These are phyloP conservation scores for Lathyrus oleraceus DNA, from an alignment of 306 rosid species.

Conservation along the genomic window DNA sequence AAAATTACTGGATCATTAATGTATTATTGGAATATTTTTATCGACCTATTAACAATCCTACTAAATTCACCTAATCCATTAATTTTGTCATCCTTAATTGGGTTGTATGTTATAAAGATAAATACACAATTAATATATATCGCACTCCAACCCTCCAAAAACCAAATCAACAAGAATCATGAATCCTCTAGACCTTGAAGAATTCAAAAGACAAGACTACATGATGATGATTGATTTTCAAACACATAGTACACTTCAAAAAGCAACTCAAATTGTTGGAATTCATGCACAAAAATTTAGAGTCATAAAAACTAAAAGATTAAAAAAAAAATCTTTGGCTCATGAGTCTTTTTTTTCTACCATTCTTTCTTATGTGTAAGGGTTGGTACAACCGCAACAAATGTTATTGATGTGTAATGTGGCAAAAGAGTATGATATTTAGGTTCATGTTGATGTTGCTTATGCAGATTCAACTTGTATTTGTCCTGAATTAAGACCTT, in stretches of 20 bases:
- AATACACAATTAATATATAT: too few species aligned
- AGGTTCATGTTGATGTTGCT: slow-evolving; percentile 77
- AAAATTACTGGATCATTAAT: too few species aligned
- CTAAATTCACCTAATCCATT: too few species aligned
- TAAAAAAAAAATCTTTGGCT: slow-evolving; percentile 38
- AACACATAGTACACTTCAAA: slow-evolving; percentile 56
- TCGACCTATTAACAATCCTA: too few species aligned
- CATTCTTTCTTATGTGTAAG: slow-evolving; percentile 44
- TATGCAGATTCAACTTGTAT: slow-evolving; percentile 59
- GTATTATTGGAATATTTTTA: too few species aligned
- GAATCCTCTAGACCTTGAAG: slow-evolving; percentile 55
- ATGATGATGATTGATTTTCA: slow-evolving; percentile 67
- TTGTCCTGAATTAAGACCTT: slow-evolving; percentile 63
- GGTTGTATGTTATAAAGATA: too few species aligned
- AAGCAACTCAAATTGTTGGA: slow-evolving; percentile 58
- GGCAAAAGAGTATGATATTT: slow-evolving; percentile 43
- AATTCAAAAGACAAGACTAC: slow-evolving; percentile 61
- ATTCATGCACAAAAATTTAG: slow-evolving; percentile 42
- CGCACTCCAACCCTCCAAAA: too few species aligned
- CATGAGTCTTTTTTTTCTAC: slow-evolving; percentile 32
- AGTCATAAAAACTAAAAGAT: slow-evolving; percentile 38
- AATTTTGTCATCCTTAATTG: too few species aligned
- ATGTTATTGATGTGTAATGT: slow-evolving; percentile 55
- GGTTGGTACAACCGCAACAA: slow-evolving; percentile 59
- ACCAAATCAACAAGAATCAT: slow-evolving; percentile 4